Base-by-base conservation (phyloP, 139 green algal species). In the Nannochloris sp. region DNA sequence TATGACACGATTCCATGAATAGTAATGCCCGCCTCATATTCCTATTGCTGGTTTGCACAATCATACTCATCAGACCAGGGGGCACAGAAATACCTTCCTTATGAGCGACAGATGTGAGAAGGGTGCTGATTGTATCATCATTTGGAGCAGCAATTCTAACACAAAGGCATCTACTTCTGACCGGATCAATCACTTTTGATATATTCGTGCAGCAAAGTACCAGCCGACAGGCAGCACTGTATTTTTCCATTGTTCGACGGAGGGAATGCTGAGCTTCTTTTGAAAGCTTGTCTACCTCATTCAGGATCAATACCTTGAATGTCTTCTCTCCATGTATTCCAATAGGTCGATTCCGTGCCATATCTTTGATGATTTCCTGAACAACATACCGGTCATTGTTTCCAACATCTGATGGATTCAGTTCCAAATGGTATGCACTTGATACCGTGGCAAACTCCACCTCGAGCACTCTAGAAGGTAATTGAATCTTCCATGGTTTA, bases 231-330 rank as follows among this genome's bases (percentile, higher is more conserved):
- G 84, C 83, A 10, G 78, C 50, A 4, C 57, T 80, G 82, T 98
- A 98, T 81, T 97, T 97, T 78, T 98, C 92, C 92, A 98, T 97
- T 18, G 92, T 98, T 21, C 92, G 82, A 9, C 92, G 74, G 55
- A 98, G 85, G 14, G 77, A 83, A 75, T 96, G 86, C 78, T 97
- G 91, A 19, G 92, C 92, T 62, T 95, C 85, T 43, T 80, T 85
- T 53, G 63, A 83, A 58, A 98, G 79, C 15, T 77, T 69, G 74
- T 97, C 93, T 48, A 97, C 89, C 77, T 97, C 89, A 66, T 93
- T 91, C n/a, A 98, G 77, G 19, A 98, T 76, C 51, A 98, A 74
- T 57, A 97, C 57, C 49, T 71, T 71, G 70, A 72, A 76, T 0
- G 72, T 40, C 5, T 69, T 74, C 64, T 55, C 67, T 29, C 63